Base-by-base conservation (phyloP, 345 rosid species). In the Citrus maxima region DNA sequence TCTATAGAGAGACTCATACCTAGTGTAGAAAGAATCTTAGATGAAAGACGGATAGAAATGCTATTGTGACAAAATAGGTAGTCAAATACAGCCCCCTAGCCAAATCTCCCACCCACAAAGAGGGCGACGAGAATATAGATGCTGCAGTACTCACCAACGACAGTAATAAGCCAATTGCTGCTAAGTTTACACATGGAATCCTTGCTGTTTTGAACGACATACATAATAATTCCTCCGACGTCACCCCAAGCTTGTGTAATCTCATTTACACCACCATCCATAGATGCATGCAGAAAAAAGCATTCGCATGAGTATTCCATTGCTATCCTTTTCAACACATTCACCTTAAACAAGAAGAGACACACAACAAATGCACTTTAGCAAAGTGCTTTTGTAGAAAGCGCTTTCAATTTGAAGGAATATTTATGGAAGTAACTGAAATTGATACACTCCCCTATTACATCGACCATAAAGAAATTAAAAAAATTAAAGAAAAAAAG, bases 121-220 rank as follows among this genome's bases (percentile, higher is more conserved):
- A 30, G n/a, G 34, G 38, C 5, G 2, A 42, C 49, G 1, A 3
- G 13, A 10, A 1, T 40, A 72, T 62, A 67, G 7, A 60, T 61
- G 32, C 19, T 56, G 10, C 46, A 64, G 42, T 64, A 82, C 95
- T 86, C 77, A 90, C 97, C 90, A 24, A 84, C 67, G 68, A 84
- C 62, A 70, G 80, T 58, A 64, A 84, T 76, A 19, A 88, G 79
- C 88, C 85, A 88, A 76, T 80, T 71, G 68, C 77, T 70, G 62
- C 77, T 55, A 54, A 88, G 77, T 71, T 82, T 80, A 74, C 76
- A 27, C 21, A 77, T 73, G 24, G 49, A 22, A 58, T 78, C 80
- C 77, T 81, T 87, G 21, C 46, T 32, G 61, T 71, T 80, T 62
- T 93, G 82, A 78, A 81, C 81, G 63, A 90, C 81, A 70, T 81